Evolutionary conservation across 805 yeast species (phyloP), one percentile per base, ranked within the genome.

Genomic region (Ogataea methanolica): DNA sequence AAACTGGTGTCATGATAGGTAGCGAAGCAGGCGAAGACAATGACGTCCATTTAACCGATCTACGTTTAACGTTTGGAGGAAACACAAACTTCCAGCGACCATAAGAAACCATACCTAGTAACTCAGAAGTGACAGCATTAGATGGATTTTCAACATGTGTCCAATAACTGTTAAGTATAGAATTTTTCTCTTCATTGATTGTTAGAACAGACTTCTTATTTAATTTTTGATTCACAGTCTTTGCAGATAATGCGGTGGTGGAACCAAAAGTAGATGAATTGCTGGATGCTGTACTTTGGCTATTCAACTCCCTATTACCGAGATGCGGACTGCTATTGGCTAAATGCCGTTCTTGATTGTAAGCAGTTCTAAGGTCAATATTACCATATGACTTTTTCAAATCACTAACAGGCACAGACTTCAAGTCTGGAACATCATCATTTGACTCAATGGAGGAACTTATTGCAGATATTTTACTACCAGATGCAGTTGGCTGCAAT

Each of bases 71-170:
- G 39, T 79, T 77, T 14, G 77, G 76, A 0, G 98, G 96, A 56
- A 88, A 88, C 1, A 90, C 96, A 65, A 86, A 89, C 47, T 83
- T 83, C 99, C 99, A 94, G 48, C 96, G 77, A 6, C 96, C 92
- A 40, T 80, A 82, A n/a, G 81, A 75, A 8, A 82, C 69, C 47
- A 79, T 74, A 11, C 76, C 74, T 15, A 83, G 68, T 8, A 79
- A 67, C 43, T 80, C 83, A 2, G 75, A 68, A 33, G 76, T 74
- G 5, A 79, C 70, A 6, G 83, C 83, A 48, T 78, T 78, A 0
- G 97, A 89, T 0, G 97, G 97, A 56, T 91, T 92, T 6, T 71
- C 69, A 26, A 87, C 76, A 35, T 76, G 77, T 1, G 86, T 76
- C 88, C 94, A 79, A 59, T 75, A 70, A 21, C 64, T 63, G 47